Percentiles rank a stretch among this genome's conserved stretches.
Evolutionary conservation across 352 stramenopile species (phyloP).

Genomic region (Thalassiosira pacifica): DNA sequence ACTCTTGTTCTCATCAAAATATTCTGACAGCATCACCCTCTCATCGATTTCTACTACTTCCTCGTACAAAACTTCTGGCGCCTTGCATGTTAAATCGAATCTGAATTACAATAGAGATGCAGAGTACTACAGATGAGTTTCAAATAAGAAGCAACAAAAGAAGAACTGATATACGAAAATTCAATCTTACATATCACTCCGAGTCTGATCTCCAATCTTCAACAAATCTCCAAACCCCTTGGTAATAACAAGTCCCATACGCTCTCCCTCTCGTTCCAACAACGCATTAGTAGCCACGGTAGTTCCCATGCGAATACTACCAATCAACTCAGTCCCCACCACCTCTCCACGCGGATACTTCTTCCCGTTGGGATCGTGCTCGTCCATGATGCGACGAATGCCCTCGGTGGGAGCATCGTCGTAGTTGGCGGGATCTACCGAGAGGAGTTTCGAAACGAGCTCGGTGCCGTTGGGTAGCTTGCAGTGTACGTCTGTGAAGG

Average conservation of each 20-base stretch:
- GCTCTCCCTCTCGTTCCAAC: conserved; percentile 95
- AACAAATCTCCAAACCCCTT: conserved; percentile 96
- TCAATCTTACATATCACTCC: conserved; percentile 90
- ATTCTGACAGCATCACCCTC: conserved; percentile 92
- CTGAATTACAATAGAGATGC: not conserved
- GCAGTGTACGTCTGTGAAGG: conserved; percentile 98
- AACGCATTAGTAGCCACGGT: conserved; percentile 99
- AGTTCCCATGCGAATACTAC: conserved; percentile 98
- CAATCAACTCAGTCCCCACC: conserved; percentile 92
- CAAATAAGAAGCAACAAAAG: conserved; percentile 79
- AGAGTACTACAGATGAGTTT: not conserved
- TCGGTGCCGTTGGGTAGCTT: conserved; percentile 90
- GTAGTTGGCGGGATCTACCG: conserved; percentile 98
- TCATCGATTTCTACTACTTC: conserved; percentile 97
- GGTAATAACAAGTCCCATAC: conserved; percentile 95
- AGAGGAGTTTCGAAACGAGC: conserved; percentile 96
- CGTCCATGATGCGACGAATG: conserved; percentile 95
- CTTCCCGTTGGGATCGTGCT: conserved; percentile 89
- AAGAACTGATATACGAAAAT: not conserved
- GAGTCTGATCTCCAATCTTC: conserved; percentile 98
- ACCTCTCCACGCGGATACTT: conserved; percentile 89
- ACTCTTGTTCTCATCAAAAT: conserved; percentile 69
- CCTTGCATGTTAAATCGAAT: conserved; percentile 89
- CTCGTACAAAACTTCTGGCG: conserved; percentile 94
- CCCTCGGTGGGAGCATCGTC: conserved; percentile 95